phyloP scores from a whole-genome alignment of 2,329 filamentous ascomycete genomes.

The Aureobasidium sp. region DNA sequence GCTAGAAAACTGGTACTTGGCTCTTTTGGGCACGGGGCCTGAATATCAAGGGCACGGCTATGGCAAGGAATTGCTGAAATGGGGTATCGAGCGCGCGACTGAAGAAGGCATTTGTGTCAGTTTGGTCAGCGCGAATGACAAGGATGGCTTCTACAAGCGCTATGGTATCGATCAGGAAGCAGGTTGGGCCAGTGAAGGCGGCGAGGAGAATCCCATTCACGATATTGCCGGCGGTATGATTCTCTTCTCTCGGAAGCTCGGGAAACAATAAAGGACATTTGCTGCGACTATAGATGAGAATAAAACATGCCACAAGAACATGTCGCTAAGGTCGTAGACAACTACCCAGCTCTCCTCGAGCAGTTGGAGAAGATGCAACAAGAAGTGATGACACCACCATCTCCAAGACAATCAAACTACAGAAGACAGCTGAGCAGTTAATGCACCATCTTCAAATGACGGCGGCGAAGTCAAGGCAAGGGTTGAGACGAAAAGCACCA shows the following conservation, averaged over 20 bases:
- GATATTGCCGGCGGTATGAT: slow-evolving; percentile 15
- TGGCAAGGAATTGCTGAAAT: slow-evolving; percentile 23
- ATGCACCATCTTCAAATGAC: no score
- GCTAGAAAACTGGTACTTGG: slow-evolving; percentile 24
- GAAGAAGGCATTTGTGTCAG: slow-evolving; percentile 47
- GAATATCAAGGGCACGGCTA: slow-evolving; percentile 21
- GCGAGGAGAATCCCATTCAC: slow-evolving; percentile 13
- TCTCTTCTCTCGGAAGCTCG: slow-evolving; percentile 9
- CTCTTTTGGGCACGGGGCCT: slow-evolving; percentile 23
- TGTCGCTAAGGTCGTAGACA: not conserved
- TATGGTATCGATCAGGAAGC: slow-evolving; percentile 6
- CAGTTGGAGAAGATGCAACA: no score
- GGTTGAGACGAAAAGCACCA: no score
- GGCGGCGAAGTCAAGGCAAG: no score
- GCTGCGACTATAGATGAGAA: not conserved
- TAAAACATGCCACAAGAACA: not conserved
- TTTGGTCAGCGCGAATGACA: slow-evolving; percentile 22
- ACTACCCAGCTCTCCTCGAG: no score
- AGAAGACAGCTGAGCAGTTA: no score
- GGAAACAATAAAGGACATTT: not conserved
- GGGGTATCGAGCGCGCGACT: slow-evolving; percentile 26
- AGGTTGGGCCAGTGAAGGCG: slow-evolving; percentile 14
- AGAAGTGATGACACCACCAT: no score
- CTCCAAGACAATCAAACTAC: no score
- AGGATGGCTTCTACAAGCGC: slow-evolving; percentile 24